Evolutionary conservation across 148 eudicot genomes (phyloP).

Genomic region (Amaranthus hypochondriacus): DNA sequence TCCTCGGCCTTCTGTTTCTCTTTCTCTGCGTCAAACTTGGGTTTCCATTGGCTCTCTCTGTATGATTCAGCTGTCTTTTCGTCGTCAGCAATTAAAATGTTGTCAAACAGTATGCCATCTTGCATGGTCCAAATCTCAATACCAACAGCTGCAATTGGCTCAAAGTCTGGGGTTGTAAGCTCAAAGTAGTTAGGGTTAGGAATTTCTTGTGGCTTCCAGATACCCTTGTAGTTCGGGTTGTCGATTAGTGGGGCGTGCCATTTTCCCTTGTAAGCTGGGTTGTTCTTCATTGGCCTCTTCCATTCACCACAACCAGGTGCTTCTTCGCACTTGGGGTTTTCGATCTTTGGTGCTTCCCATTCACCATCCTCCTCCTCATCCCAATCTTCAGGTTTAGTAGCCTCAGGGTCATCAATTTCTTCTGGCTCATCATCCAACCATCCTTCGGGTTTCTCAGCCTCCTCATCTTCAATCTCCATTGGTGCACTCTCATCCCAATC

Average conservation of each 20-base stretch:
- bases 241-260: conserved; percentile 82
- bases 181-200: conserved; percentile 86
- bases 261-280: conserved; percentile 93
- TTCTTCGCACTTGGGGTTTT: conserved; percentile 72
- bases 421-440: conserved; percentile 98
- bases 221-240: conserved; percentile 88
- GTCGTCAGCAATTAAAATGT: conserved; percentile 66
- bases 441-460: conserved; percentile 93
- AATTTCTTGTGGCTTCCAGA: conserved; percentile 85
- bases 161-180: conserved; percentile 73
- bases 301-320: conserved; percentile 99
- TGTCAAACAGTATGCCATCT: conserved; percentile 90
- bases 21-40: conserved; percentile 71
- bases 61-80: conserved; percentile 68
- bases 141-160: conserved; percentile 91
- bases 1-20: conserved; percentile 91
- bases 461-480: conserved; percentile 80
- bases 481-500: conserved; percentile 99
- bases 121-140: conserved; percentile 98
- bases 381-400: conserved; percentile 94
- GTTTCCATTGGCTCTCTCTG: conserved; percentile 71
- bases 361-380: conserved; percentile 98
- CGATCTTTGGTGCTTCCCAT: conserved; percentile 95
- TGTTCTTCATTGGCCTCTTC: conserved; percentile 81
- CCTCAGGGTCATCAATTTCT: conserved; percentile 90